Conservation (phyloP, 352 stramenopile species). For the Phytophthora kernoviae region DNA sequence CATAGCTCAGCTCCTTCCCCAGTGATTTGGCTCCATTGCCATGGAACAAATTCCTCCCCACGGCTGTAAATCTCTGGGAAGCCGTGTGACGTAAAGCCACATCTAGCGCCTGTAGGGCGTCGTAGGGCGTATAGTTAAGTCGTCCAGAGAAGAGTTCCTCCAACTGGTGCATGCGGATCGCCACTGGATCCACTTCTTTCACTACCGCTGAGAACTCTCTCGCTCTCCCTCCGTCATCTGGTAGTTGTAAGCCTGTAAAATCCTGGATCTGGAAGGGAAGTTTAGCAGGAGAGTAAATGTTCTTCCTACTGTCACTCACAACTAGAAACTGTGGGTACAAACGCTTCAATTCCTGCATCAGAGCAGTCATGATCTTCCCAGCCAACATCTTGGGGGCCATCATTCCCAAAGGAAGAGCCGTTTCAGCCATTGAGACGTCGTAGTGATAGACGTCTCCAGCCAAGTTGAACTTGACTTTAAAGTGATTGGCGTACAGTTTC, state of each 20-base stretch:
- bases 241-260: slow-evolving; percentile 44
- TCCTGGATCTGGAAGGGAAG: slow-evolving; percentile 53
- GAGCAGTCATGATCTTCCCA: slow-evolving; percentile 56
- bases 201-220: slow-evolving; percentile 55
- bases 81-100: slow-evolving; percentile 68
- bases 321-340: slow-evolving; percentile 44
- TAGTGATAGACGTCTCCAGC: slow-evolving; percentile 74
- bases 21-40: slow-evolving; percentile 43
- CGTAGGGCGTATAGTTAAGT: slow-evolving; percentile 77
- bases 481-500: slow-evolving; percentile 69
- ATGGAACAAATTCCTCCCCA: slow-evolving; percentile 67
- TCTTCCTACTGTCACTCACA: slow-evolving; percentile 62
- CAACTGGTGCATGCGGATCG: slow-evolving; percentile 69
- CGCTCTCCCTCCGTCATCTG: slow-evolving; percentile 47
- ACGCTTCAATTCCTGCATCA: slow-evolving; percentile 44
- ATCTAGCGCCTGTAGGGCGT: slow-evolving; percentile 74
- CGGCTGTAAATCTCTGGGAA: slow-evolving; percentile 51
- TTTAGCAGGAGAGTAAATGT: slow-evolving; percentile 50
- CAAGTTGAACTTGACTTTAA: slow-evolving; percentile 55
- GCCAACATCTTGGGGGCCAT: slow-evolving; percentile 63
- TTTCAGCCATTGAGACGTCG: slow-evolving; percentile 61
- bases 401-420: slow-evolving; percentile 43
- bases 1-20: slow-evolving; percentile 67
- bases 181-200: slow-evolving; percentile 59
- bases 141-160: slow-evolving; percentile 52